Evolutionary conservation across 148 eudicot species (phyloP).

Genomic region (Rhododendron mucronatum): DNA sequence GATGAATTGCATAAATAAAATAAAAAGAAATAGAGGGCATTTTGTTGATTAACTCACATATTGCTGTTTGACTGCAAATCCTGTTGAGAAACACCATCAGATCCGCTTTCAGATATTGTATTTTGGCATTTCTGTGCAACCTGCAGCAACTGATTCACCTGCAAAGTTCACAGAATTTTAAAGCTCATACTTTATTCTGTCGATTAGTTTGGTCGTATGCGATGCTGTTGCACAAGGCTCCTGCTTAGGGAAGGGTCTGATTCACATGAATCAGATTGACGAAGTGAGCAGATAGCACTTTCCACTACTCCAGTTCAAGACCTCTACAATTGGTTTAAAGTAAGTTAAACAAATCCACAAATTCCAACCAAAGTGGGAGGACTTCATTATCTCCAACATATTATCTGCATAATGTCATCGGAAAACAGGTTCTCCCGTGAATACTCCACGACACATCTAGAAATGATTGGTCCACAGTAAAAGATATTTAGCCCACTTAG

Average conservation of each 20-base stretch:
- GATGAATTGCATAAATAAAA: background rate
- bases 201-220: background rate
- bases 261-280: background rate
- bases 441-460: background rate
- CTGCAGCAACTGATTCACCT: constrained; percentile 90
- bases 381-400: background rate
- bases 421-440: background rate
- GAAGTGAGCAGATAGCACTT: background rate
- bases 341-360: background rate
- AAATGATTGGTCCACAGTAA: background rate
- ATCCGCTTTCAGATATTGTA: constrained; percentile 68
- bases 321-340: background rate
- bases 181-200: background rate
- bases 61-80: constrained; percentile 79
- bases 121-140: constrained; percentile 94
- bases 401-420: background rate
- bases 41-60: constrained; percentile 45
- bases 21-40: background rate
- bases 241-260: background rate
- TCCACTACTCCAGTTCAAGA: background rate
- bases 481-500: background rate
- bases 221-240: background rate
- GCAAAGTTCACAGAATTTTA: constrained; percentile 14
- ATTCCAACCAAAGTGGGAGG: background rate
- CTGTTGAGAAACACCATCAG: constrained; percentile 73